Base-by-base conservation (phyloP, 2,329 filamentous ascomycete species). In the Colletotrichum tamarilloi region DNA sequence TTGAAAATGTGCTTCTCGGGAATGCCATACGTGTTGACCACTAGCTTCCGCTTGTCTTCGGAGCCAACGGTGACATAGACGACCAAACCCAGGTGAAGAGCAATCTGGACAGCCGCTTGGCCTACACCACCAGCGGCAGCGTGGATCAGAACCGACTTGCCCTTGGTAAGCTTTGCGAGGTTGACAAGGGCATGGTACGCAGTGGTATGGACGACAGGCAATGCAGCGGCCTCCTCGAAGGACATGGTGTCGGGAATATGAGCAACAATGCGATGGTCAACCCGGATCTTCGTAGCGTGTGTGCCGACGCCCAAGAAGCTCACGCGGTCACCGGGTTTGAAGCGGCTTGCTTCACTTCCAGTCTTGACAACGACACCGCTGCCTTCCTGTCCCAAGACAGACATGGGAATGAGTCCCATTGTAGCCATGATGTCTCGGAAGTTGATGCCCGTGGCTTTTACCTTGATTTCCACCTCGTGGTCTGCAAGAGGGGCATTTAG, bases 361-460 rank as follows among this genome's bases (percentile, higher is more conserved):
- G 77, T 71, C 2, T 71, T 62, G 11, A 67, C 49, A 26, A 78
- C 74, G 32, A 78, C 59, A 16, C 77, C 78, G 9, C 74, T 65
- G n/a, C 67, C 76, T 69, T 84, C 83, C 22, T 77, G 74, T 11
- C 76, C 75, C 9, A 77, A 71, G 3, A 71, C 62, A 64, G 69
- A 62, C 60, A 79, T 77, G 4, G 77, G 75, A 24, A 79, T 68
- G 35, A 75, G 72, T 12, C 77, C 77, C 70, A 77, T 75, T 9
- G 80, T 77, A 12, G 78, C 77, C 16, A 83, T 76, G n/a, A 84
- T 76, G 73, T 85, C 84, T 9, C 75, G 69, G 69, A 82, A 83
- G 62, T 83, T 84, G 24, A 84, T 58, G n/a, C 80, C 81, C 3
- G 75, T 74, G 1, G 81, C 80, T 64, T 77, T 76, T 3, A 77